Base-by-base conservation (phyloP, 345 rosid genomes). In the Populus pruinosa region DNA sequence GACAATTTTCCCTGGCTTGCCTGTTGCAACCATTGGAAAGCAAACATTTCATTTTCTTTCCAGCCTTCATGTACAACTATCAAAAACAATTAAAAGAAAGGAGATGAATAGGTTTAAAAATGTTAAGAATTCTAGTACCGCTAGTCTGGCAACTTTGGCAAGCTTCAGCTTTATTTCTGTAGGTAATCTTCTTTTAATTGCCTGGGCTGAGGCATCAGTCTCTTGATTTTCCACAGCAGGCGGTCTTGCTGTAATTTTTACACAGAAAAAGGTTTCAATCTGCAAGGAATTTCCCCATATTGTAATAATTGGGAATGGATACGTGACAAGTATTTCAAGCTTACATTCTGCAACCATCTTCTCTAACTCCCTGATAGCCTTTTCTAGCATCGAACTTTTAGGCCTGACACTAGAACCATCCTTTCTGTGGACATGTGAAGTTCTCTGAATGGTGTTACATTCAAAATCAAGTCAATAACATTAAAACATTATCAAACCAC, bases 331-430 rank as follows among this genome's bases (percentile, higher is more conserved):
- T 72, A 73, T 43, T 56, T 16, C 36, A 65, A 82, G 81, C 96
- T 90, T 83, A 95, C 99, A 92, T 85, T 95, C 99, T 49, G 91
- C 91, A 70, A 93, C 99, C 89, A 88, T 82, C 86, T 79, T 95
- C 87, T 92, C 94, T 81, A 95, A 80, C 76, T 95, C 98, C 88
- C 91, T 88, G 72, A 95, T 91, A 77, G 99, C 94, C 80, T 85
- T 93, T 79, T 95, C 99, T 77, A 95, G 91, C 75, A 86, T 73
- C 36, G 99, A 85, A 81, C 87, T 72, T 82, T 88, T 95, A 59
- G 92, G 80, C 87, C 86, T 87, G 49, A 80, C 85, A 87, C 73
- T 86, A 50, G 91, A 87, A 78, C 92, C 84, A 36, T 92, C 91
- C 85, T 74, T 89, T 83, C 81, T 91, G 81, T 81, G 90, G 36